Conservation (phyloP, 208 protist species). For the Wallacemonas sp. region DNA sequence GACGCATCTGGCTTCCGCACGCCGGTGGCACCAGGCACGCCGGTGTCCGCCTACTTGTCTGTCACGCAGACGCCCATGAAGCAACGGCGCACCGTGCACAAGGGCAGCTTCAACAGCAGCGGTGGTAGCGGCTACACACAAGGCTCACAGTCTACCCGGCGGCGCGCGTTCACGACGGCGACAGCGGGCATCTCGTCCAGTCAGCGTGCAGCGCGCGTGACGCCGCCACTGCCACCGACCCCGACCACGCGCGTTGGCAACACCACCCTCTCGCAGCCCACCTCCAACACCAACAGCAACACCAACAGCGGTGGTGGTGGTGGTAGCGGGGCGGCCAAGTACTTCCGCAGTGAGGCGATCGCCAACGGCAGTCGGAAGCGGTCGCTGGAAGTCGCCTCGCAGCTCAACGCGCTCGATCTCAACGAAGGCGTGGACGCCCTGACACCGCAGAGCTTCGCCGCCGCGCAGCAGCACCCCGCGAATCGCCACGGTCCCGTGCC, state of each 20-base stretch:
- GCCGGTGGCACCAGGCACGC: conserved; percentile 2
- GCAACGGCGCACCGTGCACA: conserved; percentile 41
- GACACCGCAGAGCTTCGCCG: conserved; percentile 14
- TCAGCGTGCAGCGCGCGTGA: not conserved
- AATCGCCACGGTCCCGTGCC: too few species aligned
- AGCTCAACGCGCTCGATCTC: conserved; percentile 74
- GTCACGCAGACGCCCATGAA: conserved; percentile 41
- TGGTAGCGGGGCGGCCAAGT: conserved; percentile 24
- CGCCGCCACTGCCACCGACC: too few species aligned
- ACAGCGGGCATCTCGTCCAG: not conserved
- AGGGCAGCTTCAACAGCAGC: not conserved
- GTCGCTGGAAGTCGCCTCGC: conserved; percentile 54
- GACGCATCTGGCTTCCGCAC: conserved; percentile 1
- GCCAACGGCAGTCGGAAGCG: conserved; percentile 47
- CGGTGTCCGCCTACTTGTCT: not conserved
- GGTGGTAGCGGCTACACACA: not conserved
- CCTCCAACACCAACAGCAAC: not conserved
- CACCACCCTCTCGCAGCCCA: too few species aligned
- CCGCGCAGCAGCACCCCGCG: conserved; percentile 8
- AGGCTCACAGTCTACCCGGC: not conserved
- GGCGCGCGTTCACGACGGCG: not conserved
- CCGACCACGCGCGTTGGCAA: too few species aligned
- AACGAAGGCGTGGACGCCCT: conserved; percentile 30
- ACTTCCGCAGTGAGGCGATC: conserved; percentile 29
- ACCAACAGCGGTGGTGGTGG: conserved; percentile 2